phyloP scores from a whole-genome alignment of 2,329 filamentous ascomycete species.

The Penicillium decumbens region DNA sequence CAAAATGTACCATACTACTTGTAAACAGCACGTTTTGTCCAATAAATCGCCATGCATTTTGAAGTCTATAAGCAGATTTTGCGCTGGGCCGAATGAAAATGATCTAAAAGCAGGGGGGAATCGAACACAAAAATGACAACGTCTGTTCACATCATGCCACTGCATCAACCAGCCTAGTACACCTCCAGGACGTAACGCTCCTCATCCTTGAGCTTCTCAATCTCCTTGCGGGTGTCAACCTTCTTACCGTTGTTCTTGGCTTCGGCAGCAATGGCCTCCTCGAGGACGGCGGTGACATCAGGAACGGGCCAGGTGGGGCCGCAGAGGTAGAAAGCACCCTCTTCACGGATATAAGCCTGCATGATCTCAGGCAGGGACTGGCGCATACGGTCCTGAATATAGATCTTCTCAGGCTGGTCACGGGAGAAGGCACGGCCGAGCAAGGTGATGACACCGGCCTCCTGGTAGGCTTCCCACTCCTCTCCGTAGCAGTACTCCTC shows the following conservation, averaged over 20 bases:
- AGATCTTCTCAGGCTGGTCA: constrained; percentile 97
- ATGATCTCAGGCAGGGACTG: constrained; percentile 78
- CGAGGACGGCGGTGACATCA: constrained; percentile 86
- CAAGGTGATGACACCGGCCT: constrained; percentile 89
- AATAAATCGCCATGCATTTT: constrained; percentile 10
- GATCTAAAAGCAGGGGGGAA: constrained; percentile 18
- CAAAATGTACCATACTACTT: not conserved
- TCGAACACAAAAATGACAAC: constrained; percentile 16
- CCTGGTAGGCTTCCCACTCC: constrained; percentile 98
- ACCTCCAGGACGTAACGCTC: constrained; percentile 93
- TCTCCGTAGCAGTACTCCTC: constrained; percentile 99
- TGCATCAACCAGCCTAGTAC: constrained; percentile 57
- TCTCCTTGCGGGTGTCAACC: constrained; percentile 81
- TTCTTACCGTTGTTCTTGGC: constrained; percentile 66
- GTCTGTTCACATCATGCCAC: constrained; percentile 14
- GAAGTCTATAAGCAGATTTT: constrained; percentile 10
- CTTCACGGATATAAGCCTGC: constrained; percentile 77
- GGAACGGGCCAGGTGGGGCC: constrained; percentile 98
- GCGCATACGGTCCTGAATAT: constrained; percentile 98
- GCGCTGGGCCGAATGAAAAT: constrained; percentile 22
- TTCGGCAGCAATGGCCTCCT: constrained; percentile 82
- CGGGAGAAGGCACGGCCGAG: constrained; percentile 91
- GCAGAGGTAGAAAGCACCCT: constrained; percentile 94
- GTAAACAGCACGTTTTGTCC: not conserved
- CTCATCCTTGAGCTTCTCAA: constrained; percentile 95